A percentile compares a stretch with the other conserved stretches of the same genome.
Evolutionary conservation across 495 filamentous ascomycete genomes (phyloP).

Genomic region (Daldinia bambusicola): DNA sequence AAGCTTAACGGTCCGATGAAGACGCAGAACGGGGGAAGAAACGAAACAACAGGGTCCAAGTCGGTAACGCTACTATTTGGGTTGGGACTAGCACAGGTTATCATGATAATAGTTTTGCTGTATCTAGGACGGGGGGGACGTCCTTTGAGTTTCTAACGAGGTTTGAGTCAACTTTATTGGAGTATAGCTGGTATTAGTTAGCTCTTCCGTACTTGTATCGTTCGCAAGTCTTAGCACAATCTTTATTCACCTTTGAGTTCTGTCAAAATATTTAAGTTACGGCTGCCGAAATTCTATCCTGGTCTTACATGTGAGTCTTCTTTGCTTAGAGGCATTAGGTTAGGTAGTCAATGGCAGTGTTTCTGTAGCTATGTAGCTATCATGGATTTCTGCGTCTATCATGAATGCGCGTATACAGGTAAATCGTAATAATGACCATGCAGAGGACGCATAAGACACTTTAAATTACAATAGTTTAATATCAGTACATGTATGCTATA

Average conservation of each 20-base stretch:
- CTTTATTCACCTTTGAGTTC: neutral
- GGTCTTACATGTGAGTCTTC: neutral
- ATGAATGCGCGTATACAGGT: too few relatives aligned
- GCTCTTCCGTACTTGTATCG: too few relatives aligned
- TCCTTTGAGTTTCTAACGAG: conserved; percentile 31
- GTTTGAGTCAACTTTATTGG: conserved; percentile 13
- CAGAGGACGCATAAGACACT: too few relatives aligned
- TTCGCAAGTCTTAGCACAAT: neutral
- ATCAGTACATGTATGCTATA: too few relatives aligned
- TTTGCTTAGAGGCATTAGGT: neutral
- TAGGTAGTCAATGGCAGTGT: neutral
- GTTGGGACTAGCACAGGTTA: conserved; percentile 32
- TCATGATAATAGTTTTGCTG: conserved; percentile 31
- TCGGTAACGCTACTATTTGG: conserved; percentile 40
- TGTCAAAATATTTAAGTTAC: neutral
- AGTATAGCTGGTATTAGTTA: neutral
- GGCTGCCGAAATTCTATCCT: neutral
- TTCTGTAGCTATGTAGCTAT: neutral
- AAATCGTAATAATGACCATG: too few relatives aligned
- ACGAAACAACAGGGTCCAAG: conserved; percentile 12
- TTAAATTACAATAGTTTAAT: too few relatives aligned
- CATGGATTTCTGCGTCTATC: too few relatives aligned
- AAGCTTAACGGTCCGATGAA: neutral
- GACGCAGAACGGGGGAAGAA: neutral
- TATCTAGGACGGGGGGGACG: conserved; percentile 25